Base-by-base conservation (phyloP, 352 stramenopile species). In the Phytophthora pini region DNA sequence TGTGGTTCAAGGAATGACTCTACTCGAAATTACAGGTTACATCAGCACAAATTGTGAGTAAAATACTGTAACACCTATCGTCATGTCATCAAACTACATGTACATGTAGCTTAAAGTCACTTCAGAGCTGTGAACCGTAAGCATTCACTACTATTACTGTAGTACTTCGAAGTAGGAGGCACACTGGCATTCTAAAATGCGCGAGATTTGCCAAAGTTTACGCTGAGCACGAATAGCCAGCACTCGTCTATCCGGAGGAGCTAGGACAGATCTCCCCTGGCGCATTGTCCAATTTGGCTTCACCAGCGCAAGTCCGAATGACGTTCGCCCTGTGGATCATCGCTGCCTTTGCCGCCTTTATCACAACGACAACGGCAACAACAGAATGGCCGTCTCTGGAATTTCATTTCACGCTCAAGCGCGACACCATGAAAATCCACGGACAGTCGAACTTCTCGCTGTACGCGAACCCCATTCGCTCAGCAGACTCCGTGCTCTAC, bases 351-450 rank as follows among this genome's bases (percentile, higher is more conserved):
- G 5, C 26, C 5, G 20, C 17, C 11, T 36, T 45, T 20, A 7
- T 36, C 5, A 31, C 48, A 22, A 11, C 3, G 11, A 20, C 44
- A 34, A 17, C 12, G 1, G 31, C 20, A 36, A 54, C 54, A 13
- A 46, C 60, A 4, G 49, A 65, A 24, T 68, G 61, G 36, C 72
- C 60, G 3, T 70, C 62, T 9, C 34, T 84, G 4, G 49, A 51
- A 6, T 54, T 82, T 4, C 53, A 66, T 6, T 72, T 82, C 51
- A 69, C 49, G 0, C 22, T 77, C 49, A 79, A 82, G 22, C 70
- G 73, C 5, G 57, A 7, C 41, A 59, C 65, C 40, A 76, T 78
- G 76, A 29, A 44, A 34, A 31, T 79, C 10, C 58, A 73, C 26
- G 65, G 71, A 1, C 44, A 67, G 17, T 66, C 68, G 24, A n/a